Base-by-base conservation (phyloP, 352 stramenopile species). In the Aphanomyces stellatus region DNA sequence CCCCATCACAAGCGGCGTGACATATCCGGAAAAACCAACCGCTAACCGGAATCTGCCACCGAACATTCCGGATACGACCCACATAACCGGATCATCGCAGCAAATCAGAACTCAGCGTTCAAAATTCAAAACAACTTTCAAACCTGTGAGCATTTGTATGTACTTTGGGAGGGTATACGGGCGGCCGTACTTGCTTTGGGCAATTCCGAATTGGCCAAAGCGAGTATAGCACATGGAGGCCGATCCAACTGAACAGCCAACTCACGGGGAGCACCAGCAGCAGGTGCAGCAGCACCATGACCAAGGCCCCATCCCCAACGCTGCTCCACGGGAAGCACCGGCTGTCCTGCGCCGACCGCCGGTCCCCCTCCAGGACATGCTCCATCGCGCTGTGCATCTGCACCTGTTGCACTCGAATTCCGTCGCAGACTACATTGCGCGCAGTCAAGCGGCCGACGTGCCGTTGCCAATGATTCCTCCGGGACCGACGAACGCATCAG, bases 21-120 rank as follows among this genome's bases (percentile, higher is more conserved):
- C 30, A n/a, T 57, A 57, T 57, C 49, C 30, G 49, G 49, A 57
- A 57, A 57, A 40, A 37, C 49, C 49, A 57, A 57, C 30, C 49
- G 33, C 3, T 37, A 46, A 46, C 22, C 35, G 4, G 25, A 37
- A 34, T 43, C 25, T 19, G 10, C 30, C 0, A n/a, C 27, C 17
- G n/a, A 46, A 46, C 11, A 13, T 34, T 2, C 56, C 56, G 56
- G 56, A 64, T 64, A 64, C 22, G 41, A 27, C 17, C 25, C 30
- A 35, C 13, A n/a, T 53, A 53, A 37, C 56, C 56, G 56, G 56
- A 51, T 53, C 53, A 64, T 64, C 41, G 51, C 22, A 19, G n/a
- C n/a, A n/a, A n/a, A n/a, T n/a, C n/a, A n/a, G n/a, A n/a, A 2
- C 28, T 30, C 43, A 51, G 28, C n/a, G 4, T 40, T 10, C 17